A percentile compares a stretch with the other conserved stretches of the same genome.
Conservation (phyloP, 176 grass and related monocot species). For the Cenchrus americanus region DNA sequence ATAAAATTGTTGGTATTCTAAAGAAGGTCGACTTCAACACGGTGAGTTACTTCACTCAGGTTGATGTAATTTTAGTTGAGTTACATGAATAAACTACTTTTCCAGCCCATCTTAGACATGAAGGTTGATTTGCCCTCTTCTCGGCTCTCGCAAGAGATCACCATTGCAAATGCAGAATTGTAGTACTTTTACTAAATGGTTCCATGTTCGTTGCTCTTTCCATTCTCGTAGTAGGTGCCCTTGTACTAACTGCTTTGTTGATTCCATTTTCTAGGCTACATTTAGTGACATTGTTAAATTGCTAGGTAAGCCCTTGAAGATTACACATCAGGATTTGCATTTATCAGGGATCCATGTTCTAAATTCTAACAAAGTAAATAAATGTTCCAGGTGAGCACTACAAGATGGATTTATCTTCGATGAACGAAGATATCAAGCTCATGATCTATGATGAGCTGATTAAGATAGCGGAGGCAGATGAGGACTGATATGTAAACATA, state of each 20-base stretch:
- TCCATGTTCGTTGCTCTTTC: neutral
- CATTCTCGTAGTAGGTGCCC: too few species aligned
- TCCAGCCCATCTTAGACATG: neutral
- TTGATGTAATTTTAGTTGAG: neutral
- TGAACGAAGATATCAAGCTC: constrained; percentile 56
- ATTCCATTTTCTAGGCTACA: constrained; percentile 61
- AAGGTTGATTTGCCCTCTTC: neutral
- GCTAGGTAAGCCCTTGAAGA: constrained; percentile 52
- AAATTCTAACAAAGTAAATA: constrained; percentile 26
- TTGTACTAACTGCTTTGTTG: constrained; percentile 30
- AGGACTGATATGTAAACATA: constrained; percentile 41
- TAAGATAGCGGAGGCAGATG: constrained; percentile 49
- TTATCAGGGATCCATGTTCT: neutral
- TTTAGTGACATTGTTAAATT: constrained; percentile 61
- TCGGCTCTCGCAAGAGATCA: neutral
- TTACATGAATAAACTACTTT: too few species aligned
- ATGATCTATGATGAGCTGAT: constrained; percentile 61
- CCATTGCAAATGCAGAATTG: neutral
- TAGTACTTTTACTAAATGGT: neutral
- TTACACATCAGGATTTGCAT: neutral
- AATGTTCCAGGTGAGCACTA: constrained; percentile 57
- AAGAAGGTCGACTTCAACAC: too few species aligned
- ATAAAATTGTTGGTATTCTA: too few species aligned
- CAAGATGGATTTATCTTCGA: constrained; percentile 63
- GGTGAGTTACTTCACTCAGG: too few species aligned